These are phyloP conservation scores for Aspergillus incahuasiensis DNA, from an alignment of 495 filamentous ascomycete species.

Conservation along the genomic window DNA sequence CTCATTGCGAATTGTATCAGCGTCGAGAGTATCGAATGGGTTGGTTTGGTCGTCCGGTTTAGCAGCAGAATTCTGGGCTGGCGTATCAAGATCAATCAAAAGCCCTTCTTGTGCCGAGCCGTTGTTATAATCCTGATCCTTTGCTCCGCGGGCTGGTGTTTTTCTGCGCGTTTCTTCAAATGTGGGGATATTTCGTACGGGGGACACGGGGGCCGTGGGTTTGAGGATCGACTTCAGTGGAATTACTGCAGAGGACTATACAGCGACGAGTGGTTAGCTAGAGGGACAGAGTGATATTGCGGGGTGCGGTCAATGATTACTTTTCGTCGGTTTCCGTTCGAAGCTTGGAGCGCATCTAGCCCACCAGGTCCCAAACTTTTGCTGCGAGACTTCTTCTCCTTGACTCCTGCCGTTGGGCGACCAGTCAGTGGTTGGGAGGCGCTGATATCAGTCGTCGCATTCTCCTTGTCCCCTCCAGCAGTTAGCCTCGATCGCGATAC, in stretches of 20 bases:
- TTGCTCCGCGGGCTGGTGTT: conserved; percentile 31
- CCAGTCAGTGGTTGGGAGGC: conserved; percentile 25
- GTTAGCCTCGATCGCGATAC: conserved; percentile 49
- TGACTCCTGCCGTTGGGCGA: conserved; percentile 34
- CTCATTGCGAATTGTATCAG: conserved; percentile 55
- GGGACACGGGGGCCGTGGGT: conserved; percentile 66
- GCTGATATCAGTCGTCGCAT: conserved; percentile 59
- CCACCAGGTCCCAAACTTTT: conserved; percentile 94
- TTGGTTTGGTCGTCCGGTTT: conserved; percentile 44
- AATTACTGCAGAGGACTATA: conserved; percentile 50
- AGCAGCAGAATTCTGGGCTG: conserved; percentile 26
- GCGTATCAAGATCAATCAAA: conserved; percentile 46
- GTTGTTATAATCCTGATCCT: conserved; percentile 21
- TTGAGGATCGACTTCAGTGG: conserved; percentile 80
- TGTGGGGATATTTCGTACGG: conserved; percentile 54
- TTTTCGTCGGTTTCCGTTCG: conserved; percentile 74
- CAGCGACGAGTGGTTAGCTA: conserved; percentile 7
- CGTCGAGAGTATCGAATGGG: conserved; percentile 56
- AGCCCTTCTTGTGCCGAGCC: conserved; percentile 31
- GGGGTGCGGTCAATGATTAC: conserved; percentile 38
- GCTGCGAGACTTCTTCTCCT: conserved; percentile 76
- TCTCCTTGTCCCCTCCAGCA: conserved; percentile 59
- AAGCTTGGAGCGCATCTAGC: conserved; percentile 72
- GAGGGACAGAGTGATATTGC: not conserved
- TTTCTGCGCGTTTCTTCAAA: conserved; percentile 43